phyloP scores from a whole-genome alignment of 1,284 basidiomycete genomes.

The Papiliotrema nemorosa region DNA sequence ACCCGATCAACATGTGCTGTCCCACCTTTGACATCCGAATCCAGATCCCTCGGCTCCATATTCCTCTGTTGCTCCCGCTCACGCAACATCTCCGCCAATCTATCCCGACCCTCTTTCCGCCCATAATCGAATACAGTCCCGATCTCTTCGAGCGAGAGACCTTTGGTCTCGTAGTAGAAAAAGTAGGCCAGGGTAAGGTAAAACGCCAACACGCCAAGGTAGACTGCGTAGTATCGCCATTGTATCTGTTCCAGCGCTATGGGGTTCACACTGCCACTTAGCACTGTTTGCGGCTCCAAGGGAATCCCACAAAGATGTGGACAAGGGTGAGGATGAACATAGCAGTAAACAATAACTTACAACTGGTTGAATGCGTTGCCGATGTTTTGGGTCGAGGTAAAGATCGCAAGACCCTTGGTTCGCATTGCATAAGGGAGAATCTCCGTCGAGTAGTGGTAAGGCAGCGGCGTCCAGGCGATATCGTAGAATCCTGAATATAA shows the following conservation, averaged over 20 bases:
- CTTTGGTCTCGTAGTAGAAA: constrained; percentile 40
- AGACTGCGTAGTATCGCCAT: constrained; percentile 60
- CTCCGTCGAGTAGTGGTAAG: constrained; percentile 21
- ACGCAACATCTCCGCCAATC: not conserved
- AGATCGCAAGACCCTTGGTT: constrained; percentile 27
- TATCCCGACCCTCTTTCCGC: not conserved
- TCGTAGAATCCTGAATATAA: constrained; percentile 25
- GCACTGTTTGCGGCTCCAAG: not conserved
- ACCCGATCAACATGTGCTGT: no score
- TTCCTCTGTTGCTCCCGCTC: no score
- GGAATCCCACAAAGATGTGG: constrained; percentile 4
- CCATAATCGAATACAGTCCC: constrained; percentile 27
- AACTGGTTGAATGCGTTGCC: constrained; percentile 9
- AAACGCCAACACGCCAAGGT: constrained; percentile 24
- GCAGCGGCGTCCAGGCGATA: constrained; percentile 16
- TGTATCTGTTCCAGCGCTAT: constrained; percentile 59
- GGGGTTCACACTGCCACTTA: constrained; percentile 63
- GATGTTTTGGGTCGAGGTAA: constrained; percentile 10
- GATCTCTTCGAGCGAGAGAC: constrained; percentile 34
- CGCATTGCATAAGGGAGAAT: constrained; percentile 26
- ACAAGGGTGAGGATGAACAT: no score
- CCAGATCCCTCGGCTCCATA: no score
- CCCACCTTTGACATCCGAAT: no score
- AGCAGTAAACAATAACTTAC: not conserved
- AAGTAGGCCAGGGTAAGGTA: constrained; percentile 28